Conservation (phyloP, 129 eudicot genomes). For the Escallonia rubra region DNA sequence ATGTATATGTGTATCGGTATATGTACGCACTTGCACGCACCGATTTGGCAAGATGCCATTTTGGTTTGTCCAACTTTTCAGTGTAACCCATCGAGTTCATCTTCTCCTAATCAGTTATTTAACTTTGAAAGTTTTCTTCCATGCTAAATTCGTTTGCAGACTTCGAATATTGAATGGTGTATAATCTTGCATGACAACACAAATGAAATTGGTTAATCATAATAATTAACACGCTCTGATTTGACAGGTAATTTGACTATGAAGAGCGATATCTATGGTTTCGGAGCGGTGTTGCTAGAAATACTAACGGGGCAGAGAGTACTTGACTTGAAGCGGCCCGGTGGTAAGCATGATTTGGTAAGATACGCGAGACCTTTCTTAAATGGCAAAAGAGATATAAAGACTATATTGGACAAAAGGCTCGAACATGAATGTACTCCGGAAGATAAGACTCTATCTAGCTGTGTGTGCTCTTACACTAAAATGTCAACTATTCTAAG, state of each 20-base stretch:
- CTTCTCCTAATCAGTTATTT: too few relatives aligned
- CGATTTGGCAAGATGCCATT: too few relatives aligned
- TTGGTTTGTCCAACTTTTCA: too few relatives aligned
- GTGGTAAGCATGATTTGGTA: background rate
- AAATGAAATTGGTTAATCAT: too few relatives aligned
- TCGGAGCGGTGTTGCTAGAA: conserved; percentile 22
- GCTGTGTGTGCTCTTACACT: conserved; percentile 4
- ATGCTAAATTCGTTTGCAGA: too few relatives aligned
- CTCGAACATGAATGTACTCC: conserved; percentile 1
- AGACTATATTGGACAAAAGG: conserved; percentile 6
- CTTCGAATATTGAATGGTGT: too few relatives aligned
- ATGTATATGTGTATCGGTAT: too few relatives aligned
- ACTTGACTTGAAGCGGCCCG: background rate
- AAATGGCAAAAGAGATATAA: background rate
- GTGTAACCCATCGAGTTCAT: too few relatives aligned
- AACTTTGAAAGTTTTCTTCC: too few relatives aligned
- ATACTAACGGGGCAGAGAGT: conserved; percentile 17
- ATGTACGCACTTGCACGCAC: too few relatives aligned
- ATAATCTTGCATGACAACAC: too few relatives aligned
- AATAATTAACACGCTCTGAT: background rate
- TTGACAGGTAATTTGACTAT: conserved; percentile 11
- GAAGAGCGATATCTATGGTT: conserved; percentile 22
- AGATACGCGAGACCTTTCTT: conserved; percentile 5
- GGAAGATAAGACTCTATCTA: conserved; percentile 5
- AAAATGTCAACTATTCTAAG: conserved; percentile 7